A percentile compares a stretch with the other conserved stretches of the same genome.
Evolutionary conservation across 352 stramenopile species (phyloP).

Genomic region (Aphanomyces cochlioides): DNA sequence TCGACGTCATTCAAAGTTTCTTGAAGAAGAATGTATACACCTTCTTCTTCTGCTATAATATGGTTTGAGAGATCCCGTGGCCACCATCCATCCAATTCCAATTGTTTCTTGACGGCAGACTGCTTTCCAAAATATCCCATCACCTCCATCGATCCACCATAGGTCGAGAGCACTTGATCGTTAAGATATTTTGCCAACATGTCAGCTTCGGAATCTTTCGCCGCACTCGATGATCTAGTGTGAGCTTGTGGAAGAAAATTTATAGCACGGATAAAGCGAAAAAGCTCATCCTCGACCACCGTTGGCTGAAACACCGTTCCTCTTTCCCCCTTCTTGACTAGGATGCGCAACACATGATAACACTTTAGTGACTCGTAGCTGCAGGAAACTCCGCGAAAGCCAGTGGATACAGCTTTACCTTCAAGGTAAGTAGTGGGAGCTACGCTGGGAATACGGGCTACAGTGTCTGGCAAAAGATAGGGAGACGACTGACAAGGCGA

Average conservation of each 20-base stretch:
- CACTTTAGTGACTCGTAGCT: background rate
- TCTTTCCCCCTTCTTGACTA: conserved; percentile 34
- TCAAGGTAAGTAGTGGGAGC: no score
- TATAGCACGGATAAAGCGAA: conserved; percentile 51
- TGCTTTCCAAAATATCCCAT: conserved; percentile 62
- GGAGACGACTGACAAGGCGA: no score
- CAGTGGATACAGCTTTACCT: no score
- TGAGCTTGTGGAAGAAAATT: conserved; percentile 22
- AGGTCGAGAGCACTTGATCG: background rate
- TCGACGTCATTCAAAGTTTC: background rate
- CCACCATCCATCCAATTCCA: conserved; percentile 44
- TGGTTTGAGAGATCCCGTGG: conserved; percentile 41
- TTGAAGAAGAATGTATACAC: conserved; percentile 48
- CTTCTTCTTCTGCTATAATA: conserved; percentile 43
- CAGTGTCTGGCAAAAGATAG: no score
- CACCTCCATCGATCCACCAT: conserved; percentile 31
- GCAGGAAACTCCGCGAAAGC: background rate
- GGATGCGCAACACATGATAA: background rate
- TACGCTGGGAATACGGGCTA: no score
- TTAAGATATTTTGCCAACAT: conserved; percentile 35
- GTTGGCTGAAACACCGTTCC: conserved; percentile 51
- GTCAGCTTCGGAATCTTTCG: background rate
- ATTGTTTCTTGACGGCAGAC: conserved; percentile 42
- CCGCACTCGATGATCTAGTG: background rate
- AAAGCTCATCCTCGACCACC: conserved; percentile 66